Base-by-base conservation (phyloP, 148 eudicot species). In the Pharnaceum exiguum region DNA sequence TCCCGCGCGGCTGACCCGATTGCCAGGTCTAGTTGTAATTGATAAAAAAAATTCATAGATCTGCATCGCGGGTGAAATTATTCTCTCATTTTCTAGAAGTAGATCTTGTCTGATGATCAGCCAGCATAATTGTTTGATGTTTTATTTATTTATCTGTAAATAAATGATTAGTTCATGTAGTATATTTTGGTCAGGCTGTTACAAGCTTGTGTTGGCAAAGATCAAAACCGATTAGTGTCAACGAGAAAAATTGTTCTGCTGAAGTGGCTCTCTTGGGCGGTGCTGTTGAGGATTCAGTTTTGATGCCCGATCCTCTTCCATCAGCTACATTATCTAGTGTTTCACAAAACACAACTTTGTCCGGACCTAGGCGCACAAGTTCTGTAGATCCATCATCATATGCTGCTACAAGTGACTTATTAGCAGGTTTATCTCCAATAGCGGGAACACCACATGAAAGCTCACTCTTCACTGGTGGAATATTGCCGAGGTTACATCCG, bases 291-390 rank as follows among this genome's bases (percentile, higher is more conserved):
- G 96, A 88, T 65, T 85, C 98, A 49, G 67, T 85, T 64, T 73
- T 93, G 59, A 93, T 93, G 96, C 98, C 99, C 40, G 99, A 93
- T 52, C 96, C 95, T 24, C 91, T 93, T 59, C 96, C 94, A 67
- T 75, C 94, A 18, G 62, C 76, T 53, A 45, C 81, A 31, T 66
- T 79, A 58, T 77, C 90, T 31, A 74, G 59, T 66, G 46, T 71
- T 73, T 65, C 86, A 55, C 75, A 67, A 33, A 33, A 79, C 26
- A 61, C 83, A 54, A 17, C 78, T 30, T 70, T 74, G 31, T 40
- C 79, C 44, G 82, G 85, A 47, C 79, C 82, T 71, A 78, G 89
- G 46, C 86, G 82, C 54, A 57, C 71, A 7, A 75, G 61, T 33
- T 73, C 95, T 73, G 65, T 73, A 18, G 90, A 85, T 31, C 23